A percentile compares a stretch with the other conserved stretches of the same genome.
Evolutionary conservation across 805 yeast genomes (phyloP).

Genomic region (Candida piceae): DNA sequence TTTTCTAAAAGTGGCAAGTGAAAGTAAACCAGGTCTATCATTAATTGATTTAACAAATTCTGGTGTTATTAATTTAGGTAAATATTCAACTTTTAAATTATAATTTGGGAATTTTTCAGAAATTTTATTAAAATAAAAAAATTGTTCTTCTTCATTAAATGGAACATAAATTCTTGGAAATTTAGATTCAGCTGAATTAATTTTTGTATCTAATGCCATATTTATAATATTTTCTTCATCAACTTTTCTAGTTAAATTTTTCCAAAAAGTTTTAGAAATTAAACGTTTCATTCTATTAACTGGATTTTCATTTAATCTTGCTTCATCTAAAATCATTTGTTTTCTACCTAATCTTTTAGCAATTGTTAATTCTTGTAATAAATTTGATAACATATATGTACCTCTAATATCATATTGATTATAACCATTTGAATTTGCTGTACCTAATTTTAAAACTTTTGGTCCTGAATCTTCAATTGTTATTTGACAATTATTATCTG

Average conservation of each 20-base stretch:
- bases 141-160: constrained; percentile 61
- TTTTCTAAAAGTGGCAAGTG: constrained; percentile 60
- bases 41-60: constrained; percentile 74
- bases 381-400: constrained; percentile 81
- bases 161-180: constrained; percentile 80
- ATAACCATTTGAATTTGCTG: constrained; percentile 80
- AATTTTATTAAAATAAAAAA: constrained; percentile 55
- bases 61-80: constrained; percentile 73
- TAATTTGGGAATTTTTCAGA: constrained; percentile 50
- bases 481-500: constrained; percentile 79
- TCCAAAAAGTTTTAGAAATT: constrained; percentile 78
- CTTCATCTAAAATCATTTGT: constrained; percentile 76
- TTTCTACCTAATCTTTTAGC: constrained; percentile 78
- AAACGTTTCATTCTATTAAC: constrained; percentile 70
- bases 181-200: constrained; percentile 53
- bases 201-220: constrained; percentile 78
- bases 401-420: constrained; percentile 73
- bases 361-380: constrained; percentile 82
- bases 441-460: constrained; percentile 71
- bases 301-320: constrained; percentile 81
- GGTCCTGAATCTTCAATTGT: constrained; percentile 85
- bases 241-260: constrained; percentile 63
- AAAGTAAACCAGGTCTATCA: constrained; percentile 78
- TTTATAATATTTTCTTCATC: constrained; percentile 56
- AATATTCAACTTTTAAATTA: constrained; percentile 64